phyloP scores from a whole-genome alignment of 2,329 filamentous ascomycete genomes.

The Fusarium mundagurra region DNA sequence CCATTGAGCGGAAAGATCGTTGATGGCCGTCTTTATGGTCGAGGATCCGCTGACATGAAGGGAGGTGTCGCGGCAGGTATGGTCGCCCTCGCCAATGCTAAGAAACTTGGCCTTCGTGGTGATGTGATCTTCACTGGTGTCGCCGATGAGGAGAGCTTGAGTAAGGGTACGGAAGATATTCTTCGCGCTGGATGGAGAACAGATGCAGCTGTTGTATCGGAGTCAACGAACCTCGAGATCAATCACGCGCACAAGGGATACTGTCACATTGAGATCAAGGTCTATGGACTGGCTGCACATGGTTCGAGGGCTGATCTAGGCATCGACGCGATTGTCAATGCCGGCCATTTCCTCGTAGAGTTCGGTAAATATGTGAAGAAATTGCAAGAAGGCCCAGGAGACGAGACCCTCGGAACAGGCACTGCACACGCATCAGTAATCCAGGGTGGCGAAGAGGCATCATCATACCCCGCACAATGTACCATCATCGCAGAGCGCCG shows the following conservation, averaged over 20 bases:
- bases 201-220: conserved; percentile 60
- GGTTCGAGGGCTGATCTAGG: conserved; percentile 56
- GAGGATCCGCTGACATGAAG: conserved; percentile 63
- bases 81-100: conserved; percentile 52
- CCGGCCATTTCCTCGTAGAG: conserved; percentile 58
- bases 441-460: conserved; percentile 60
- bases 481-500: conserved; percentile 60
- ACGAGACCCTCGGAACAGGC: conserved; percentile 49
- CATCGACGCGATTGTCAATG: conserved; percentile 59
- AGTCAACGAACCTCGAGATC: conserved; percentile 57
- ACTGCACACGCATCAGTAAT: conserved; percentile 60
- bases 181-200: conserved; percentile 62
- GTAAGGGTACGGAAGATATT: conserved; percentile 61
- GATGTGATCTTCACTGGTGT: conserved; percentile 64
- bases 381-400: conserved; percentile 44
- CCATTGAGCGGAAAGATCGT: conserved; percentile 55
- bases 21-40: conserved; percentile 54
- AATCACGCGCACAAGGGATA: conserved; percentile 62
- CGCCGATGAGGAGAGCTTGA: conserved; percentile 62
- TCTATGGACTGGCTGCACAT: conserved; percentile 54
- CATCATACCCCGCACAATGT: conserved; percentile 61
- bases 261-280: conserved; percentile 55
- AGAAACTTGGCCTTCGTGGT: conserved; percentile 52
- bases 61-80: conserved; percentile 59
- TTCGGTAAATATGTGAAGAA: conserved; percentile 54